A percentile compares a stretch with the other conserved stretches of the same genome.
phyloP scores from a whole-genome alignment of 75 land plant species.

The Pseudotsuga menziesii region DNA sequence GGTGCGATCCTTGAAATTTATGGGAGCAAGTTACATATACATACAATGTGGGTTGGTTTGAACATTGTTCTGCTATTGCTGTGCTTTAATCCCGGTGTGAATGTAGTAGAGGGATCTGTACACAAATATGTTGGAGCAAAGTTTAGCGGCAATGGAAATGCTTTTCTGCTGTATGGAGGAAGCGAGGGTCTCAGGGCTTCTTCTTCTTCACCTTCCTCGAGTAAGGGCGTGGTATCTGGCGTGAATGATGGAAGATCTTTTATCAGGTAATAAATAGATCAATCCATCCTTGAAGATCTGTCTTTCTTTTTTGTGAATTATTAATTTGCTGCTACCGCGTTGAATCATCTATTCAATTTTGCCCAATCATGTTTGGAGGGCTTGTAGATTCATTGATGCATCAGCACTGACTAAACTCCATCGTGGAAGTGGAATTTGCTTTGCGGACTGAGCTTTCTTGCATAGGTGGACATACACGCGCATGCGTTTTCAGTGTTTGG shows the following conservation, averaged over 20 bases:
- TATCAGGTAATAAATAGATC: slow-evolving; percentile 34
- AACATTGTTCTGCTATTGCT: not conserved
- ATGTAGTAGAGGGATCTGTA: slow-evolving; percentile 37
- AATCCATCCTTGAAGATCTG: not conserved
- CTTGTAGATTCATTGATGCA: no score
- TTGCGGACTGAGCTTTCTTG: no score
- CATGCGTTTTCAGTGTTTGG: no score
- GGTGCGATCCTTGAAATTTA: no score
- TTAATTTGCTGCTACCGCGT: no score
- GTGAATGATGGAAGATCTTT: slow-evolving; percentile 49
- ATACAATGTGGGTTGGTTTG: no score
- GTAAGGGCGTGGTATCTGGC: slow-evolving; percentile 10
- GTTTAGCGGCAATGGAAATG: slow-evolving; percentile 45
- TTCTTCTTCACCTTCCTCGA: not conserved
- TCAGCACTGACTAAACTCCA: no score
- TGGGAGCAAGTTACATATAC: no score
- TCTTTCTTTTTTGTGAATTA: not conserved
- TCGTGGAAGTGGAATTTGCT: no score
- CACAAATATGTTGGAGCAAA: slow-evolving; percentile 47
- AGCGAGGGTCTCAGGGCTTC: slow-evolving; percentile 77
- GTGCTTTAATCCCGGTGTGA: not conserved
- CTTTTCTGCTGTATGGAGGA: slow-evolving; percentile 77
- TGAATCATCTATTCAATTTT: no score
- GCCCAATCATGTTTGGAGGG: no score
- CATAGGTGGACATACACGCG: no score